A percentile compares a stretch with the other conserved stretches of the same genome.
Conservation (phyloP, 768 basidiomycete genomes). For the Lepiota subincarnata region DNA sequence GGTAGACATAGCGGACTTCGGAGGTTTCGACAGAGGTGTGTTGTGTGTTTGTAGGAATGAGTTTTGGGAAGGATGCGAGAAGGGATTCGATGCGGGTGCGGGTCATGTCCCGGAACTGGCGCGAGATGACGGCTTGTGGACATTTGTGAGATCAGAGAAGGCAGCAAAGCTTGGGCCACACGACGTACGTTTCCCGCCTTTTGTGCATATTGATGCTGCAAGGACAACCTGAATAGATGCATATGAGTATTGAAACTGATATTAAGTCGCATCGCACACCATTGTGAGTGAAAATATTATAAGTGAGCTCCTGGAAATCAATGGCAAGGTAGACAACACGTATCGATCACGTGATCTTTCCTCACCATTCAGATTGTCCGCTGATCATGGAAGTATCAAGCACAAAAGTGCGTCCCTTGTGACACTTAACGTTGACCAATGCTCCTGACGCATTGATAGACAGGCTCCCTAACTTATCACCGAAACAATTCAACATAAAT, state of each 20-base stretch:
- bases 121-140: conserved; percentile 83
- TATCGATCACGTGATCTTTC: background rate
- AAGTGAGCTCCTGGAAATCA: background rate
- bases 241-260: background rate
- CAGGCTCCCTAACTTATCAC: too few species aligned
- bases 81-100: conserved; percentile 92
- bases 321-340: background rate
- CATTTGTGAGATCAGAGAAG: background rate
- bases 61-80: conserved; percentile 94
- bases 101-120: conserved; percentile 93
- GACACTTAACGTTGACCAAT: too few species aligned
- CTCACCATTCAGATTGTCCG: too few species aligned
- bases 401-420: too few species aligned
- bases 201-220: conserved; percentile 93
- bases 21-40: conserved; percentile 95
- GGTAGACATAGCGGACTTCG: conserved; percentile 96
- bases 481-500: too few species aligned
- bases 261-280: background rate
- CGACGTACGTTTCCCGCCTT: conserved; percentile 83
- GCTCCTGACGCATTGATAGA: too few species aligned
- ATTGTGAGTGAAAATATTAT: conserved; percentile 2
- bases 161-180: background rate
- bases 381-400: too few species aligned
- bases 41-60: conserved; percentile 91
- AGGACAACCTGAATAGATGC: conserved; percentile 68